These are phyloP conservation scores for Pythium coloratum DNA, from an alignment of 352 stramenopile species.

Conservation along the genomic window DNA sequence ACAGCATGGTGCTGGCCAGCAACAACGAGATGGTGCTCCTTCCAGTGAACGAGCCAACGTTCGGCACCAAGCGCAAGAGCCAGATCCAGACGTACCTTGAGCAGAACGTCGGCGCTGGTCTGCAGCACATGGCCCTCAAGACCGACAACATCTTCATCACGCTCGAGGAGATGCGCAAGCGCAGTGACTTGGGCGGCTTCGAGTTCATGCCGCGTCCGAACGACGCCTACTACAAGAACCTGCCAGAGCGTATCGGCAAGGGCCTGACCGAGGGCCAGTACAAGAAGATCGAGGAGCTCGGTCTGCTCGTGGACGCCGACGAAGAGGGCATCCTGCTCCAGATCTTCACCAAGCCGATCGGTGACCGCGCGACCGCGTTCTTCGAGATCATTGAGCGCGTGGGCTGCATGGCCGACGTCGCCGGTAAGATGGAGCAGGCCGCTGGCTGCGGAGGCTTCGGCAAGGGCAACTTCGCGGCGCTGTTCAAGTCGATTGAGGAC, in stretches of 20 bases:
- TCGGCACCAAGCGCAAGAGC: constrained; percentile 91
- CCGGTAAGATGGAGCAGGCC: constrained; percentile 72
- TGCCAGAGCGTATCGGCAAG: constrained; percentile 80
- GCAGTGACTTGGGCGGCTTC: constrained; percentile 71
- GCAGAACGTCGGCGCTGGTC: constrained; percentile 92
- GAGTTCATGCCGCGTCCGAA: constrained; percentile 88
- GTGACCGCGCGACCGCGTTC: constrained; percentile 87
- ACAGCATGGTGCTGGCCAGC: constrained; percentile 93
- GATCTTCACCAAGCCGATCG: constrained; percentile 91
- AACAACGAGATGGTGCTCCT: constrained; percentile 94
- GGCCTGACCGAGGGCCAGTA: constrained; percentile 87
- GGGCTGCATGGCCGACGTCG: constrained; percentile 80
- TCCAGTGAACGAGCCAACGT: constrained; percentile 95
- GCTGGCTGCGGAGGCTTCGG: constrained; percentile 87
- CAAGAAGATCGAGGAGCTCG: constrained; percentile 90
- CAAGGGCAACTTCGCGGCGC: constrained; percentile 91
- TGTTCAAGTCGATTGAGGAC: constrained; percentile 93
- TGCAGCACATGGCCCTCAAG: constrained; percentile 97
- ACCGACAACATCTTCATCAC: constrained; percentile 96
- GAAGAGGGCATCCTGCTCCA: constrained; percentile 93
- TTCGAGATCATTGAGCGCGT: constrained; percentile 94
- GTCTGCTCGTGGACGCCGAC: constrained; percentile 94
- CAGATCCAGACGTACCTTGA: constrained; percentile 97
- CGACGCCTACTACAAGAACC: constrained; percentile 89
- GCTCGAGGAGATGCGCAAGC: constrained; percentile 78